Evolutionary conservation across 2,329 filamentous ascomycete genomes (phyloP).

Genomic region (Cercospora sp.): DNA sequence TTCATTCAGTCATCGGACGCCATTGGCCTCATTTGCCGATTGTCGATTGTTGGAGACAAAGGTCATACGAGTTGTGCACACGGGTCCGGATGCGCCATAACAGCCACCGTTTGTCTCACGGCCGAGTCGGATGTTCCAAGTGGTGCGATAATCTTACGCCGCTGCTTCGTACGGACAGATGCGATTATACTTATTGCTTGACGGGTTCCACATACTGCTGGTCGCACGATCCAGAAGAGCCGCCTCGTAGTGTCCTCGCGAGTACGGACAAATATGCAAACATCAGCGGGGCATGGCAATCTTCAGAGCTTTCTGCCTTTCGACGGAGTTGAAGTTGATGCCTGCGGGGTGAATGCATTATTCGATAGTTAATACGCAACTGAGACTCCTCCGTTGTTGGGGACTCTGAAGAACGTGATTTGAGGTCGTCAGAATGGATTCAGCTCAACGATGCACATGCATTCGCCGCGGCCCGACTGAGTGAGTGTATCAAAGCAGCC

Average conservation of each 20-base stretch:
- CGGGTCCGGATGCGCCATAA: neutral
- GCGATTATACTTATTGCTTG: neutral
- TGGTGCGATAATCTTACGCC: neutral
- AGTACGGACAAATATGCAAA: neutral
- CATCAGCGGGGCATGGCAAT: neutral
- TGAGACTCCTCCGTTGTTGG: neutral
- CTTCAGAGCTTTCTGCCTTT: neutral
- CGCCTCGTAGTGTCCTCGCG: neutral
- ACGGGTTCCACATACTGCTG: neutral
- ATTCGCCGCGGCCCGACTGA: too few relatives aligned
- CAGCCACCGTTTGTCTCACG: neutral
- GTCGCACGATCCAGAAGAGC: neutral
- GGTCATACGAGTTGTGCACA: neutral
- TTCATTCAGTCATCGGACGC: neutral
- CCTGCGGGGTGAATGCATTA: neutral
- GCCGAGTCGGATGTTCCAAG: neutral
- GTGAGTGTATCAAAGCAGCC: too few relatives aligned
- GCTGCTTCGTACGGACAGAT: neutral
- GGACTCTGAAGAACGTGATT: neutral
- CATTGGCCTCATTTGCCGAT: neutral
- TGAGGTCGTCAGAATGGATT: too few relatives aligned
- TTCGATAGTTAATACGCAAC: neutral
- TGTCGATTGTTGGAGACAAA: neutral
- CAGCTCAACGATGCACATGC: too few relatives aligned
- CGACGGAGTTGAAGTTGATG: neutral